These are phyloP conservation scores for Cyberlindnera americana DNA, from an alignment of 805 yeast species.

Conservation along the genomic window DNA sequence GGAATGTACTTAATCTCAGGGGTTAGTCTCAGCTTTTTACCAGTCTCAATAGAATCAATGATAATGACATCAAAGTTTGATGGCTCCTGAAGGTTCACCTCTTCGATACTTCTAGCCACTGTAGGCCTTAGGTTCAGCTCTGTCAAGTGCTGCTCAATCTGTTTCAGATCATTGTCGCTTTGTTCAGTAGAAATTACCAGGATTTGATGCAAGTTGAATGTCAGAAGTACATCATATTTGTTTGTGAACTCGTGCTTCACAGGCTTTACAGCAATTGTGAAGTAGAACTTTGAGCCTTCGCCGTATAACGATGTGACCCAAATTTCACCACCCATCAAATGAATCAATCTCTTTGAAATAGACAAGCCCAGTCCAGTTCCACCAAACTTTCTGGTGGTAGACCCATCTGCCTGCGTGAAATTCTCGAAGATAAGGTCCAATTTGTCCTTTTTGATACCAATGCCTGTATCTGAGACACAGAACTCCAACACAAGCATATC, in stretches of 20 bases:
- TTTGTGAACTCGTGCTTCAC: conserved; percentile 57
- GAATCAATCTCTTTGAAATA: conserved; percentile 82
- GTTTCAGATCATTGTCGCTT: conserved; percentile 42
- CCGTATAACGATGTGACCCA: conserved; percentile 87
- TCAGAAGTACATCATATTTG: conserved; percentile 64
- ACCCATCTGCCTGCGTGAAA: conserved; percentile 92
- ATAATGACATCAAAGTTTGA: conserved; percentile 77
- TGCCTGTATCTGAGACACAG: conserved; percentile 88
- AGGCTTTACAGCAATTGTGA: conserved; percentile 75
- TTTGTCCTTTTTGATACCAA: conserved; percentile 84
- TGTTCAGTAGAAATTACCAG: conserved; percentile 69
- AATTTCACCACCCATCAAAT: conserved; percentile 89
- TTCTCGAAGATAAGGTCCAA: conserved; percentile 83
- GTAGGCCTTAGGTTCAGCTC: conserved; percentile 60
- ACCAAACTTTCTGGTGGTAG: conserved; percentile 88
- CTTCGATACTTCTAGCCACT: conserved; percentile 43
- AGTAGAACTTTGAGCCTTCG: conserved; percentile 79
- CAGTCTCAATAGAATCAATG: conserved; percentile 76
- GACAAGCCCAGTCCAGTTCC: conserved; percentile 90
- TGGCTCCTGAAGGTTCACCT: conserved; percentile 49
- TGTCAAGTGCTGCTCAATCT: conserved; percentile 47
- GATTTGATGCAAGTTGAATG: conserved; percentile 68
- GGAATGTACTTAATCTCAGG: conserved; percentile 85
- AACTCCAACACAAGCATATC: conserved; percentile 57
- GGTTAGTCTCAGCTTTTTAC: conserved; percentile 59